These are phyloP conservation scores for Kodamaea kakaduensis DNA, from an alignment of 805 yeast genomes.

Conservation along the genomic window DNA sequence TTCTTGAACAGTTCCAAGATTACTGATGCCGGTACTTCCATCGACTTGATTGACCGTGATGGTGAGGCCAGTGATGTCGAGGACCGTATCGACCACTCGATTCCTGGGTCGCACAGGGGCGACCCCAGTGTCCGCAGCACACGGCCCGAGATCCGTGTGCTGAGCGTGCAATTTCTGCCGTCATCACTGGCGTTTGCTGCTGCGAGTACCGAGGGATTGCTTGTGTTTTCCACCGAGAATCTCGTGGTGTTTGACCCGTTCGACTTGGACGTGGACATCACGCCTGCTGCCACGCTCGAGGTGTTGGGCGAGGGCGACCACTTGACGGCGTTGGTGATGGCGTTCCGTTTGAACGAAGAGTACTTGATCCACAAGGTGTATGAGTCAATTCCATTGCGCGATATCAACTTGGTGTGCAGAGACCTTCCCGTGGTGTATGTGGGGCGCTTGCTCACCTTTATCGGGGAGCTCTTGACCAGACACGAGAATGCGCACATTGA, in stretches of 20 bases:
- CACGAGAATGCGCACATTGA: constrained; percentile 76
- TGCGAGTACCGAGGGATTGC: constrained; percentile 90
- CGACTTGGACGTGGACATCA: constrained; percentile 88
- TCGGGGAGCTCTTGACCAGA: constrained; percentile 57
- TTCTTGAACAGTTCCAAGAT: constrained; percentile 73
- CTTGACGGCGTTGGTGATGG: constrained; percentile 81
- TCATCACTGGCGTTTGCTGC: constrained; percentile 89
- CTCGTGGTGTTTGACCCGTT: constrained; percentile 83
- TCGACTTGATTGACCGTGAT: constrained; percentile 74
- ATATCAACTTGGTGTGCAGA: constrained; percentile 61
- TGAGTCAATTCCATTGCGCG: constrained; percentile 67
- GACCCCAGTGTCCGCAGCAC: constrained; percentile 73
- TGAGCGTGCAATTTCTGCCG: constrained; percentile 79
- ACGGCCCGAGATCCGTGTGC: constrained; percentile 80
- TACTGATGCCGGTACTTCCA: constrained; percentile 78
- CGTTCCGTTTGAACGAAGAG: constrained; percentile 84
- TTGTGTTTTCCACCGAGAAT: constrained; percentile 77
- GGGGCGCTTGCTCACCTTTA: constrained; percentile 59
- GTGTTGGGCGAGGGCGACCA: constrained; percentile 57
- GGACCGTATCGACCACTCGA: constrained; percentile 65
- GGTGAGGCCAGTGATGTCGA: constrained; percentile 86
- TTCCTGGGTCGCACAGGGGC: constrained; percentile 82
- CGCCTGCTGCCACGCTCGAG: constrained; percentile 70
- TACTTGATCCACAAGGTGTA: constrained; percentile 68
- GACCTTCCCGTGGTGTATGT: constrained; percentile 77